phyloP scores from a whole-genome alignment of 2,329 filamentous ascomycete species.

The Penicillium sclerotiorum region DNA sequence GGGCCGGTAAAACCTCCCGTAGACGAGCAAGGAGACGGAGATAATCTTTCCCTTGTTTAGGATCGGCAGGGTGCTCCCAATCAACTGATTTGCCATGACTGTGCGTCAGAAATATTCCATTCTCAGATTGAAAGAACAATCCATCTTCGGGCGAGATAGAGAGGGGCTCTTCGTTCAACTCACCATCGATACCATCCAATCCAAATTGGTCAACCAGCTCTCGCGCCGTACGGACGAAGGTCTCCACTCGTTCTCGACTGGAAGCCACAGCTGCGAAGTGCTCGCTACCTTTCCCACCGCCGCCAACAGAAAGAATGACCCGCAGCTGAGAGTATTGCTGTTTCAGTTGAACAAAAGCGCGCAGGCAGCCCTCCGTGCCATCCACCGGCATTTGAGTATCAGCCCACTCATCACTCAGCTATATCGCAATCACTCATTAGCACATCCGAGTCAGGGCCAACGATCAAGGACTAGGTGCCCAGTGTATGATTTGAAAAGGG shows the following conservation, averaged over 20 bases:
- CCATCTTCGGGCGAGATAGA: too few species aligned
- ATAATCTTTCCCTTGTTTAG: conserved; percentile 70
- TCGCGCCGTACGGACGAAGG: conserved; percentile 69
- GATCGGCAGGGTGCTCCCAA: conserved; percentile 74
- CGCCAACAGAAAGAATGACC: conserved; percentile 77
- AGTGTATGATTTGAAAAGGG: too few species aligned
- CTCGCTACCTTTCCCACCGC: conserved; percentile 63
- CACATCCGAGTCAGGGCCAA: neutral
- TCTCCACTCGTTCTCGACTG: conserved; percentile 62
- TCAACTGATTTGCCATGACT: conserved; percentile 59
- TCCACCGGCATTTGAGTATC: conserved; percentile 73
- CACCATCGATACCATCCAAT: conserved; percentile 77
- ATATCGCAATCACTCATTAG: conserved; percentile 7
- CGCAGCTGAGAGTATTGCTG: conserved; percentile 69
- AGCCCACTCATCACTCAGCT: conserved; percentile 80
- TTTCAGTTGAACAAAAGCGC: conserved; percentile 74
- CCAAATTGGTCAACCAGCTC: conserved; percentile 70
- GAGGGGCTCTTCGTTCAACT: conserved; percentile 26
- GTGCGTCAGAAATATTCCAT: neutral
- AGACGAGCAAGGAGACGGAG: conserved; percentile 67
- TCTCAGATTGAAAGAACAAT: neutral
- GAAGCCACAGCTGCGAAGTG: conserved; percentile 70
- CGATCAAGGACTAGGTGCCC: too few species aligned
- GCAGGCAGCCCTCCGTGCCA: conserved; percentile 69
- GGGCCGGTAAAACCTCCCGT: conserved; percentile 68